Percentiles rank a stretch among this genome's conserved stretches.
Evolutionary conservation across 495 filamentous ascomycete species (phyloP).

Genomic region (Pyrenula aspistea): DNA sequence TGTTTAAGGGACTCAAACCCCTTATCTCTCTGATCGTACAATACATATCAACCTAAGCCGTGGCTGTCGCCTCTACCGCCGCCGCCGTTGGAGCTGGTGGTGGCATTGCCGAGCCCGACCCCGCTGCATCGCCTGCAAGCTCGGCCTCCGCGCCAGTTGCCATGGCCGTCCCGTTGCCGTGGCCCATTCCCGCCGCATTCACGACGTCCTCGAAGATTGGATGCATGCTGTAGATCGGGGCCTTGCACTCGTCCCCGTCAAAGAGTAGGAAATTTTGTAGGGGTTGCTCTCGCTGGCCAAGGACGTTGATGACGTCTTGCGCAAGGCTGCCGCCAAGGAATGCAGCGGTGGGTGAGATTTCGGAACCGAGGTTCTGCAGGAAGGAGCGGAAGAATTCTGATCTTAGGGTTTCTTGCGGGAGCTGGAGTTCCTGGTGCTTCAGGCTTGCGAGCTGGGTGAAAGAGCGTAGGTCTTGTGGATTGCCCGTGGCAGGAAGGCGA

Average conservation of each 20-base stretch:
- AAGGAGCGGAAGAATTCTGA: conserved; percentile 75
- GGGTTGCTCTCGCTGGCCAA: conserved; percentile 80
- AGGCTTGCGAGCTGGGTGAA: conserved; percentile 71
- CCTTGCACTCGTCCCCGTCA: conserved; percentile 68
- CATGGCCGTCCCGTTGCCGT: not conserved
- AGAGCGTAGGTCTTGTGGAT: conserved; percentile 40
- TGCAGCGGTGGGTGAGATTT: conserved; percentile 78
- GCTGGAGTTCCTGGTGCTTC: conserved; percentile 60
- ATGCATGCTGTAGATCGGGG: conserved; percentile 71
- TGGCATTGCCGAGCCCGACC: not conserved
- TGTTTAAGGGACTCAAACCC: no score
- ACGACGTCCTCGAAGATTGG: conserved; percentile 35
- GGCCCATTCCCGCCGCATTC: not conserved
- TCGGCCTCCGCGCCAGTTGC: not conserved
- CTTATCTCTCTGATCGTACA: no score
- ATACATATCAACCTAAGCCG: no score
- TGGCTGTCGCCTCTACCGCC: no score
- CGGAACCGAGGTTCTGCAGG: conserved; percentile 65
- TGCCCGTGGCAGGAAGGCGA: conserved; percentile 42
- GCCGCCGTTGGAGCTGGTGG: no score
- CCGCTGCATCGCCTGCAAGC: no score
- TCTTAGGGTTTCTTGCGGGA: conserved; percentile 63
- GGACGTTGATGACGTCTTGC: conserved; percentile 94
- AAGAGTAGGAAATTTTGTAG: conserved; percentile 91
- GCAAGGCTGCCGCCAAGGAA: conserved; percentile 83